Evolutionary conservation across 225 moss, liverwort and hornwort genomes (phyloP).

Genomic region (Sphagnum tenellum): DNA sequence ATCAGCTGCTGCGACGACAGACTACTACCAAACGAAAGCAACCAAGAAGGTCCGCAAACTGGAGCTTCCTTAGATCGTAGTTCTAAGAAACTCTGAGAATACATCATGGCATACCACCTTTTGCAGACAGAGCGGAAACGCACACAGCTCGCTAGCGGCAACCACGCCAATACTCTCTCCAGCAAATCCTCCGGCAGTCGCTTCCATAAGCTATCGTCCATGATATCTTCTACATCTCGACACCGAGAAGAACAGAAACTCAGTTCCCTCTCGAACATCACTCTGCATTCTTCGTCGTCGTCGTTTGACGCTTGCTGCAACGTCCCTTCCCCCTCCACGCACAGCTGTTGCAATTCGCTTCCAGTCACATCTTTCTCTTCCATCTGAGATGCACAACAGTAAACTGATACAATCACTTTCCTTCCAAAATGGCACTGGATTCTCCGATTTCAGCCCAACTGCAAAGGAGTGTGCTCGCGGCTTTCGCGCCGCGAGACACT

Average conservation of each 20-base stretch:
- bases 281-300: slow-evolving; percentile 17
- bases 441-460: no score
- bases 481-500: no score
- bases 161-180: slow-evolving; percentile 35
- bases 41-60: slow-evolving; percentile 22
- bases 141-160: slow-evolving; percentile 34
- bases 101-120: slow-evolving; percentile 32
- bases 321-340: no score
- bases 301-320: no score
- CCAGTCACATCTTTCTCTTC: no score
- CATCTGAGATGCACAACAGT: no score
- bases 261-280: slow-evolving; percentile 31
- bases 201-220: slow-evolving; percentile 34
- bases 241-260: slow-evolving; percentile 30
- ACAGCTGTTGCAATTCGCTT: no score
- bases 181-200: slow-evolving; percentile 36
- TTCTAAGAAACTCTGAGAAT: slow-evolving; percentile 24
- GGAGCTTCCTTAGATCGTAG: slow-evolving; percentile 20
- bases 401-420: no score
- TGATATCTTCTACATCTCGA: slow-evolving; percentile 9
- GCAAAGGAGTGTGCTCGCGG: no score
- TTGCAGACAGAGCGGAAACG: slow-evolving; percentile 45
- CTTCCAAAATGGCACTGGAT: no score
- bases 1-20: slow-evolving; percentile 3
- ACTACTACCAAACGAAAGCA: slow-evolving; percentile 27